Conservation (phyloP, 441 rosid species). For the Arabidopsis lyrata region DNA sequence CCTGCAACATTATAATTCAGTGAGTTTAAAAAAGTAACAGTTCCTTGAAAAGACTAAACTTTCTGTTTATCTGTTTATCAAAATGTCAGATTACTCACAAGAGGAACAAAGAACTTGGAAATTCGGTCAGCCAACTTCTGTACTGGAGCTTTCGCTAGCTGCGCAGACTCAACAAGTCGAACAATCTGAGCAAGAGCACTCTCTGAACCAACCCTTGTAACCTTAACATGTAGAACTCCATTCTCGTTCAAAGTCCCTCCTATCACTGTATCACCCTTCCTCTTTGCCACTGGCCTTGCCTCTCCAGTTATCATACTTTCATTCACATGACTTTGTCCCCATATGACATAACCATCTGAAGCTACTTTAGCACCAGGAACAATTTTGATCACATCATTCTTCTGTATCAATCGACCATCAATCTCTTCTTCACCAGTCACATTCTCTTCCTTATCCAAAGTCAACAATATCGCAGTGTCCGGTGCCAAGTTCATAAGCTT, state of each 20-base stretch:
- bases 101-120: constrained; percentile 88
- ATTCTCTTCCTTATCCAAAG: constrained; percentile 67
- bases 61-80: constrained; percentile 5
- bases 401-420: constrained; percentile 83
- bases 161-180: constrained; percentile 92
- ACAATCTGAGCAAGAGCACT: constrained; percentile 94
- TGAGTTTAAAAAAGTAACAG: neutral
- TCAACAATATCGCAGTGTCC: constrained; percentile 71
- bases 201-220: constrained; percentile 90
- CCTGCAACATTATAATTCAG: constrained; percentile 50
- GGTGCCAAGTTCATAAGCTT: constrained; percentile 92
- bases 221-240: constrained; percentile 80
- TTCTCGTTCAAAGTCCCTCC: constrained; percentile 95
- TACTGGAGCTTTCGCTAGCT: constrained; percentile 95
- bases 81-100: constrained; percentile 50
- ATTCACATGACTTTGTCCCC: constrained; percentile 96
- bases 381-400: constrained; percentile 80
- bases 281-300: constrained; percentile 85
- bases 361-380: constrained; percentile 93
- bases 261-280: constrained; percentile 81
- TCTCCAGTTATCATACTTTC: constrained; percentile 99
- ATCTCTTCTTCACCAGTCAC: constrained; percentile 75
- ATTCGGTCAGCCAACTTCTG: constrained; percentile 95
- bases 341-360: constrained; percentile 85
- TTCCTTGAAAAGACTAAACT: neutral